phyloP scores from a whole-genome alignment of 345 rosid genomes.

The Hypericum androsaemum region DNA sequence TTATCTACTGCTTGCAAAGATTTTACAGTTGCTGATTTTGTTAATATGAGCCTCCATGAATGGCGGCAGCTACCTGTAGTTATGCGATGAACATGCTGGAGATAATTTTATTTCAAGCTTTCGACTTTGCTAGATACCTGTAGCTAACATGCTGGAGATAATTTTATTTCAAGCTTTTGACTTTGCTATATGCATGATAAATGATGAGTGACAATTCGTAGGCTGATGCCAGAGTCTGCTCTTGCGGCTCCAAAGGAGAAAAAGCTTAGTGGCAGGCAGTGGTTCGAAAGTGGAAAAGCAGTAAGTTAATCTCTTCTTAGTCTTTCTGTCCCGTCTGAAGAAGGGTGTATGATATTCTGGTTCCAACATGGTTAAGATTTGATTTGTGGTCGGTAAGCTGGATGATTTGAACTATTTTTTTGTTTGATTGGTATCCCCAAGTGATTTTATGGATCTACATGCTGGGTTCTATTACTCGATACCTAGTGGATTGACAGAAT shows the following conservation, averaged over 20 bases:
- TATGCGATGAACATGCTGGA: too few relatives aligned
- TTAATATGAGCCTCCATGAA: too few relatives aligned
- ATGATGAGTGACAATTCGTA: constrained; percentile 15
- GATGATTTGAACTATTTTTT: too few relatives aligned
- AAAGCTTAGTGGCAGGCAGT: constrained; percentile 83
- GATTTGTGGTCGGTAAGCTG: too few relatives aligned
- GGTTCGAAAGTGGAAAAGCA: constrained; percentile 87
- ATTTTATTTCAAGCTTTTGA: not conserved
- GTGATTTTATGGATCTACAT: too few relatives aligned
- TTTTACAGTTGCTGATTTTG: not conserved
- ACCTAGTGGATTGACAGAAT: too few relatives aligned
- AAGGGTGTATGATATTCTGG: not conserved
- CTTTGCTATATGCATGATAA: not conserved
- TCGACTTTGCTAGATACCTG: too few relatives aligned
- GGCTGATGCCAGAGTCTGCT: constrained; percentile 91
- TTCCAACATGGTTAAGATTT: too few relatives aligned
- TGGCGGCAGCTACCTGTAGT: too few relatives aligned
- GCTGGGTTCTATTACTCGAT: too few relatives aligned
- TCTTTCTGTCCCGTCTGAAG: not conserved
- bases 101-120: not conserved
- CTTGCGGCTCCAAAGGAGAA: constrained; percentile 69
- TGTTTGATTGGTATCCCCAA: too few relatives aligned
- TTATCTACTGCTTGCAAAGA: not conserved
- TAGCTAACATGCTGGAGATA: too few relatives aligned
- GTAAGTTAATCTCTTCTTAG: constrained; percentile 25